These are phyloP conservation scores for Apiospora kogelbergensis DNA, from an alignment of 2,329 filamentous ascomycete species.

Conservation along the genomic window DNA sequence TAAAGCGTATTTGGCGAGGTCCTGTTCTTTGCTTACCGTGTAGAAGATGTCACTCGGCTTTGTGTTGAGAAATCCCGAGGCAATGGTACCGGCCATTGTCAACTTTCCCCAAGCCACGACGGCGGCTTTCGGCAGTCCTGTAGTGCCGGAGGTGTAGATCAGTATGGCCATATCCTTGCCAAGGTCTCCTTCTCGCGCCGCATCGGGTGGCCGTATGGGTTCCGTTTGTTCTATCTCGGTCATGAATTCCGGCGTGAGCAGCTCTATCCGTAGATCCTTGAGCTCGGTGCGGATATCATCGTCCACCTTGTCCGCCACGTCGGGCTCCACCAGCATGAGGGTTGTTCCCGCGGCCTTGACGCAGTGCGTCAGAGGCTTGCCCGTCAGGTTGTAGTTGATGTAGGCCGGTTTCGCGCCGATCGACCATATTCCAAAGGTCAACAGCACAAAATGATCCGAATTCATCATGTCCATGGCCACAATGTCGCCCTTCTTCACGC, in stretches of 20 bases:
- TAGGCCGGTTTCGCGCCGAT: conserved; percentile 82
- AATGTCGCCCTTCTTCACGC: conserved; percentile 69
- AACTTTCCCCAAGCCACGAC: conserved; percentile 73
- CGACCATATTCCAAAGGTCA: conserved; percentile 78
- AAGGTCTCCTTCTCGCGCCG: conserved; percentile 49
- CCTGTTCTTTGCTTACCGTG: conserved; percentile 51
- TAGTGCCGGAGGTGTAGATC: conserved; percentile 86
- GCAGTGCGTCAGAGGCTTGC: conserved; percentile 72
- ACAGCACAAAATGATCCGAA: conserved; percentile 72
- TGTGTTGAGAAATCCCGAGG: conserved; percentile 56
- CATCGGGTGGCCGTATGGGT: conserved; percentile 58
- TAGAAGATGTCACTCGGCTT: conserved; percentile 68
- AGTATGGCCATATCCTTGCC: conserved; percentile 64
- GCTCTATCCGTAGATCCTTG: conserved; percentile 54
- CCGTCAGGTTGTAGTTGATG: conserved; percentile 82
- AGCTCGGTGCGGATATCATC: conserved; percentile 56
- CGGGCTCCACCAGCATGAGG: conserved; percentile 68
- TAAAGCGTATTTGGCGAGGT: neutral
- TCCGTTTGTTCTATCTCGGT: conserved; percentile 51
- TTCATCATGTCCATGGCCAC: conserved; percentile 83
- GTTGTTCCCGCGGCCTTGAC: conserved; percentile 66
- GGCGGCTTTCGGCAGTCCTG: conserved; percentile 78
- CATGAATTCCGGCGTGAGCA: conserved; percentile 60
- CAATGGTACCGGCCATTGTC: conserved; percentile 52
- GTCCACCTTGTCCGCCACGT: conserved; percentile 54